Evolutionary conservation across 371 early-diverging fungal species (phyloP).

Genomic region (Mortierella polycephala): DNA sequence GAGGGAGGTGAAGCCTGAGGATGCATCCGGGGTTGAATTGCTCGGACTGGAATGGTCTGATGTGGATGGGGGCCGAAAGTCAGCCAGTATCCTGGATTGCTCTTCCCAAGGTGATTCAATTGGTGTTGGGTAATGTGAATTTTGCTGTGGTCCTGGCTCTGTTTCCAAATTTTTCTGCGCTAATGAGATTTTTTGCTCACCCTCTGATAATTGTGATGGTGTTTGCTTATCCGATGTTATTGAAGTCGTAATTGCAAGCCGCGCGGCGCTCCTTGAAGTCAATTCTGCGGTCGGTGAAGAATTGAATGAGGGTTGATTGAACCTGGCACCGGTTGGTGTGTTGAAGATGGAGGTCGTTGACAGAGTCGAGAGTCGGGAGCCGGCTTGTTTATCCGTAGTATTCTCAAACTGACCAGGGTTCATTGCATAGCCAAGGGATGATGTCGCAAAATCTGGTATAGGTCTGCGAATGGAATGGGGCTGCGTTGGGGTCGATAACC

Average conservation of each 20-base stretch:
- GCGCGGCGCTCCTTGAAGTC: neutral
- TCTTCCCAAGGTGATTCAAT: constrained; percentile 17
- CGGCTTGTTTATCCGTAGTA: neutral
- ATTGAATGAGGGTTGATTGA: neutral
- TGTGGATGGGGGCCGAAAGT: neutral
- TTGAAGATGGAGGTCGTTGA: constrained; percentile 22
- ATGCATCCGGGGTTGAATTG: constrained; percentile 7
- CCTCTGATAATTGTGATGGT: no score
- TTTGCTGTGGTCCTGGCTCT: neutral
- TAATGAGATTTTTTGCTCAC: no score
- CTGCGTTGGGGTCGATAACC: constrained; percentile 20
- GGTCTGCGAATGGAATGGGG: neutral
- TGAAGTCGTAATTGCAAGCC: neutral
- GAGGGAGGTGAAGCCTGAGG: constrained; percentile 3
- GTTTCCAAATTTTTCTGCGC: no score
- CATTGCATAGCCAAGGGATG: constrained; percentile 43
- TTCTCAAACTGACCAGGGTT: constrained; percentile 46
- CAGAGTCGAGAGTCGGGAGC: neutral
- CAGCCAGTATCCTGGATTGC: neutral
- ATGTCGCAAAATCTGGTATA: constrained; percentile 20
- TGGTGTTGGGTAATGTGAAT: constrained; percentile 1
- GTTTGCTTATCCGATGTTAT: no score
- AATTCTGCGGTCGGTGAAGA: neutral
- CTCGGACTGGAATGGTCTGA: neutral
- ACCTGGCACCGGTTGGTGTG: neutral